phyloP scores from a whole-genome alignment of 2,329 filamentous ascomycete genomes.

The Onygena corvina region DNA sequence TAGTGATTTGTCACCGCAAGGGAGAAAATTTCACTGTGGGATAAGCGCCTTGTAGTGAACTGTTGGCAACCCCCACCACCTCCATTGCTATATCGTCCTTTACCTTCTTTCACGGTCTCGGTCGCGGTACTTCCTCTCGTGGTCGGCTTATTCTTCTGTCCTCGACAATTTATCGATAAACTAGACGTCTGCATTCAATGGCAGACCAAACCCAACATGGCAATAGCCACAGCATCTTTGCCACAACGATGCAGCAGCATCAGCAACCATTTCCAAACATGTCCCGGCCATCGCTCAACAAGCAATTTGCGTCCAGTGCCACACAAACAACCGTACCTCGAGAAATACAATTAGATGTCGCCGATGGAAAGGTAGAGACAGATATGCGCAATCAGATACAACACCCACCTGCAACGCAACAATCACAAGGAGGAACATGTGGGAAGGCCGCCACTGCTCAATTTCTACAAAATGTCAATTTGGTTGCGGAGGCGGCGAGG shows the following conservation, averaged over 20 bases:
- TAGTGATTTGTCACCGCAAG: too few species aligned
- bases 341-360: background rate
- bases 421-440: constrained; percentile 1
- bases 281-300: background rate
- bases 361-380: background rate
- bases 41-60: too few species aligned
- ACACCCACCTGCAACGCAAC: background rate
- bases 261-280: background rate
- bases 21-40: too few species aligned
- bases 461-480: constrained; percentile 68
- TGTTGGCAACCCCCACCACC: too few species aligned
- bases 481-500: constrained; percentile 87
- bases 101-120: background rate
- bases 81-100: background rate
- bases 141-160: background rate
- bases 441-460: constrained; percentile 35
- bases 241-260: background rate
- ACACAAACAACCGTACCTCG: background rate
- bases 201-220: background rate
- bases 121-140: background rate
- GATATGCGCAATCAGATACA: background rate
- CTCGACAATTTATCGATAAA: background rate
- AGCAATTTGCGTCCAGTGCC: background rate
- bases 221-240: background rate
- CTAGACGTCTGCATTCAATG: background rate